Evolutionary conservation across 164 flowering plant genomes (phyloP).

Genomic region (Stephania japonica): DNA sequence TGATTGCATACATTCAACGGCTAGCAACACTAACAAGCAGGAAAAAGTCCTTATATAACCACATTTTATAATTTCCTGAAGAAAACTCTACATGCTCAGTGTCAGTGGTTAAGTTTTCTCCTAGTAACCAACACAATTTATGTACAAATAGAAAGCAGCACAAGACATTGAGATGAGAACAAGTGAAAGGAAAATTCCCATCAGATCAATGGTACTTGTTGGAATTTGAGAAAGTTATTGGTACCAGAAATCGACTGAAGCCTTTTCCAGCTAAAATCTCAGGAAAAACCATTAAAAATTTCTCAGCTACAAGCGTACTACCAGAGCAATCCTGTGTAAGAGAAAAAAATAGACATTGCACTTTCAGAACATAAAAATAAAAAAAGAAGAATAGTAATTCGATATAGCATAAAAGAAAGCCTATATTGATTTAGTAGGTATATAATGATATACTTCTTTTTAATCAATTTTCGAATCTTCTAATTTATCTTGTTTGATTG

Average conservation of each 20-base stretch:
- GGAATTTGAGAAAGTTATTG: not conserved
- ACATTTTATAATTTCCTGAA: not conserved
- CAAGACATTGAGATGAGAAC: not conserved
- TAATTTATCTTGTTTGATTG: no score
- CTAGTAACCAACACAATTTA: not conserved
- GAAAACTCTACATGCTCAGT: not conserved
- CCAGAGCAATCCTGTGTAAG: slow-evolving; percentile 46
- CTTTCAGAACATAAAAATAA: not conserved
- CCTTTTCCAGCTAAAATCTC: slow-evolving; percentile 51
- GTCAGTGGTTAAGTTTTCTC: no score
- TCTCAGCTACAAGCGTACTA: slow-evolving; percentile 64
- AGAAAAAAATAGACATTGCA: not conserved
- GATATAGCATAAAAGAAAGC: not conserved
- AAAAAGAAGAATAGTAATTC: not conserved
- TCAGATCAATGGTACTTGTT: not conserved
- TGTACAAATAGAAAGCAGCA: not conserved
- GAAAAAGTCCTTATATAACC: not conserved
- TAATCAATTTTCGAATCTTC: no score
- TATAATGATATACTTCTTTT: no score
- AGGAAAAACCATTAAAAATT: slow-evolving; percentile 40
- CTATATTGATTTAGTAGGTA: no score
- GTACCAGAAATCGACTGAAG: slow-evolving; percentile 68
- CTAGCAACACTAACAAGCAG: not conserved
- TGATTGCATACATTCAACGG: not conserved
- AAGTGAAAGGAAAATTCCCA: not conserved